Evolutionary conservation across 768 basidiomycete species (phyloP), one percentile per base, ranked within the genome.

Genomic region (Podaxis sp.): DNA sequence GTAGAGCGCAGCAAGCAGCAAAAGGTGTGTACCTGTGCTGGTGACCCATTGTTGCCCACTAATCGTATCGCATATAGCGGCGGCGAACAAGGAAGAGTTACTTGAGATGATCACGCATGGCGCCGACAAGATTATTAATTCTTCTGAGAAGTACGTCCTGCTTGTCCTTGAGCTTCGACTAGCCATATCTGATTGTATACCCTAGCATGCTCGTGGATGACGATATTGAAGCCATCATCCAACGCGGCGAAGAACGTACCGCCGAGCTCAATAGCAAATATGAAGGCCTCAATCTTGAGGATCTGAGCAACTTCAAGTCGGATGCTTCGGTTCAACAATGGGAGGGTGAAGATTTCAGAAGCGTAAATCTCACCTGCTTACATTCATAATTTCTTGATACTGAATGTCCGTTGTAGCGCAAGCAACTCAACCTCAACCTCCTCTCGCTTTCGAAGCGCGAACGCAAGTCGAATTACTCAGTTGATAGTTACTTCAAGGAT

Each of bases 41-140:
- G 19, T 38, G 28, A 33, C 30, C 22, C 1, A 24, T 9, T 61
- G 51, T 9, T 61, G 51, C 30, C 30, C 1, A 38, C 30, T 19
- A 67, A 24, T 62, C 49, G 39, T 59, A 7, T 33, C 28, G 24
- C 40, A 15, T 11, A 40, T 68, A 89, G 95, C 92, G 58, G 95
- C 92, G 53, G 90, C 93, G 15, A 92, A 87, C 73, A 99, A 99
- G 78, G 97, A 99, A 53, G 97, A 99, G 63, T 80, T 99, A 13
- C 78, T 99, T 39, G 96, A 99, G 71, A 99, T 99, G 95, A 99
- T 99, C 63, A 89, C 95, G 5, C 95, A 96, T 69, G 96, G 97
- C 19, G 96, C 95, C 0, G 96, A 99, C 73, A 92, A 94, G 75
- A 98, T 99, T 61, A 95, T 99, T 73, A 96, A 90, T 70, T 79